phyloP scores from a whole-genome alignment of 805 yeast species.

The Naumovozyma dairenensis region DNA sequence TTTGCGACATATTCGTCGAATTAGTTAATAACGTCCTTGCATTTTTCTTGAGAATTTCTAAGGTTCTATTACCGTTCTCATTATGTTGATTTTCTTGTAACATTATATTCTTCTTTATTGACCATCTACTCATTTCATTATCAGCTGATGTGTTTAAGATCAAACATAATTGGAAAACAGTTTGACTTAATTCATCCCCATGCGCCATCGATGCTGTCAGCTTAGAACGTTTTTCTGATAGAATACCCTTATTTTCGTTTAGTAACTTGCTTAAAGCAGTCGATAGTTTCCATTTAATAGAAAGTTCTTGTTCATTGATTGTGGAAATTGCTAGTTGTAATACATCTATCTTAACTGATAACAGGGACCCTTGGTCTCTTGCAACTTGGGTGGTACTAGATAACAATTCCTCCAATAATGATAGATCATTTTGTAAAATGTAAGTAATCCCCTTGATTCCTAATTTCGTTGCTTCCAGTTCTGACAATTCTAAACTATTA shows the following conservation, averaged over 20 bases:
- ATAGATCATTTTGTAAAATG: too few species aligned
- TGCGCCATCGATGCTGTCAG: background rate
- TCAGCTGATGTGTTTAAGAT: slow-evolving; percentile 17
- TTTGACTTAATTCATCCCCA: slow-evolving; percentile 15
- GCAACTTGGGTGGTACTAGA: too few species aligned
- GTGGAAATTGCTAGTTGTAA: slow-evolving; percentile 12
- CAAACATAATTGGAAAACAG: slow-evolving; percentile 22
- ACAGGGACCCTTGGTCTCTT: too few species aligned
- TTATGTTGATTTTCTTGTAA: too few species aligned
- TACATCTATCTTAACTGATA: slow-evolving; percentile 14
- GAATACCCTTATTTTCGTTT: slow-evolving; percentile 7
- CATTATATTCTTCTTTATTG: slow-evolving; percentile 9
- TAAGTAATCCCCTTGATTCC: too few species aligned
- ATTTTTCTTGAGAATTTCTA: slow-evolving; percentile 17
- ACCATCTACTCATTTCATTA: slow-evolving; percentile 19
- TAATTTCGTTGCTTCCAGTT: too few species aligned
- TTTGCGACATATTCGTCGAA: slow-evolving; percentile 18
- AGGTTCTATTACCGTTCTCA: slow-evolving; percentile 4
- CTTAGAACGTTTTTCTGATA: slow-evolving; percentile 5
- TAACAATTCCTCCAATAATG: too few species aligned
- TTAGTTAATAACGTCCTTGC: slow-evolving; percentile 17
- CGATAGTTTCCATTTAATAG: slow-evolving; percentile 15
- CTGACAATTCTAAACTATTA: too few species aligned
- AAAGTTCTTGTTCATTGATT: slow-evolving; percentile 1
- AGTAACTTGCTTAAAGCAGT: slow-evolving; percentile 13